Evolutionary conservation across 768 basidiomycete species (phyloP).

Genomic region (Artomyces pyxidatus): DNA sequence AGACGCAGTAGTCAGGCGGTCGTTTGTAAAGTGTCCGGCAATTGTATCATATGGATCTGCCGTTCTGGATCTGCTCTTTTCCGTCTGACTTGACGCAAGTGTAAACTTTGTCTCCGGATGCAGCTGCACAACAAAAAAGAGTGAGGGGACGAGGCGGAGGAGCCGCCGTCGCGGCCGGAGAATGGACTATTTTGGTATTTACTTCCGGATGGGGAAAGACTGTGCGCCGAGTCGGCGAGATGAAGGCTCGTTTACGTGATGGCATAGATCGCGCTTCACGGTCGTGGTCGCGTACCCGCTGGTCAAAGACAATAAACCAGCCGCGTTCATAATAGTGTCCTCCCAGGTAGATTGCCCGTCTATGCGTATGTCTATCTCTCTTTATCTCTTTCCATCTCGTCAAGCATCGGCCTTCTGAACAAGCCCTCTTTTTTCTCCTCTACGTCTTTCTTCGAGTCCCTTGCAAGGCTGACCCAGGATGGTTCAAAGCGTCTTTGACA

Average conservation of each 20-base stretch:
- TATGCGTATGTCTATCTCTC: not conserved
- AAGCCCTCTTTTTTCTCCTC: not conserved
- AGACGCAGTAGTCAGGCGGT: slow-evolving; percentile 56
- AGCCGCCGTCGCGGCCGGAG: too few species aligned
- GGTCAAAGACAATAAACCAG: not conserved
- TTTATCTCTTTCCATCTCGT: not conserved
- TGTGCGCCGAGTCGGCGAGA: too few species aligned
- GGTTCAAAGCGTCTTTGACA: slow-evolving; percentile 7
- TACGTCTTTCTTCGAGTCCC: not conserved
- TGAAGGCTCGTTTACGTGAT: too few species aligned
- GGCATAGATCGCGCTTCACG: too few species aligned
- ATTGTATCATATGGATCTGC: slow-evolving; percentile 7
- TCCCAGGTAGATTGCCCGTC: not conserved
- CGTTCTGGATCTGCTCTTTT: too few species aligned
- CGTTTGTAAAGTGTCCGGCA: not conserved
- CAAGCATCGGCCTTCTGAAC: not conserved
- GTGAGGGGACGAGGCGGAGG: too few species aligned
- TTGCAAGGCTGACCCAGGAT: slow-evolving; percentile 1
- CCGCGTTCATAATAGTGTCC: not conserved
- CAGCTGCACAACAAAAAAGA: too few species aligned
- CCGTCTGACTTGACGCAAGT: not conserved
- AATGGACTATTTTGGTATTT: too few species aligned
- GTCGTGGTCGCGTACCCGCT: not conserved
- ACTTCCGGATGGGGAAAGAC: too few species aligned
- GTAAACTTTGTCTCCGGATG: not conserved